Percentiles rank a stretch among this genome's conserved stretches.
phyloP scores from a whole-genome alignment of 495 filamentous ascomycete genomes.

The Tuber aestivum region DNA sequence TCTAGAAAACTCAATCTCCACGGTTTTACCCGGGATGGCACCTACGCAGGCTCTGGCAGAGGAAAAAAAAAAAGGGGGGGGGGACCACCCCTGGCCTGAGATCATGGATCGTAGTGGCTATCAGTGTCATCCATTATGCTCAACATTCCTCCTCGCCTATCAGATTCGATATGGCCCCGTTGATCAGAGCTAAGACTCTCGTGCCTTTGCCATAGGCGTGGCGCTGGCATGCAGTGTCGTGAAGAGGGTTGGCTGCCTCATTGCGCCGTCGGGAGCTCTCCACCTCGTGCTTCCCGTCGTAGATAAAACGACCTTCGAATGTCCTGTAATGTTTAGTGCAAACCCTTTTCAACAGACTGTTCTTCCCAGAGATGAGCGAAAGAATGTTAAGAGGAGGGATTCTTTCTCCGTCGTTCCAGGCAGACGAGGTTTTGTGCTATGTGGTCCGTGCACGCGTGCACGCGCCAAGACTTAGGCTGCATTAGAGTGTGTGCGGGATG shows the following conservation, averaged over 20 bases:
- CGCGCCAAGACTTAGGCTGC: slow-evolving; percentile 27
- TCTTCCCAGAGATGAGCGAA: background rate
- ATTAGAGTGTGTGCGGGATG: slow-evolving; percentile 38
- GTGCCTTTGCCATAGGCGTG: background rate
- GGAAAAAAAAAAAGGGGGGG: background rate
- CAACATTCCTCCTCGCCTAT: background rate
- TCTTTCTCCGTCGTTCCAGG: slow-evolving; percentile 23
- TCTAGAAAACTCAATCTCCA: slow-evolving; percentile 29
- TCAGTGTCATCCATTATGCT: background rate
- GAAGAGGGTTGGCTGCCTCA: background rate
- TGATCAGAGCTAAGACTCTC: background rate
- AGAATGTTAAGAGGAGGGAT: background rate
- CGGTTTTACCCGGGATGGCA: slow-evolving; percentile 26
- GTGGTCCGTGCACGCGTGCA: slow-evolving; percentile 33
- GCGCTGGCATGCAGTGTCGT: background rate
- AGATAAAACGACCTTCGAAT: background rate
- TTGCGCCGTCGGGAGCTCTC: background rate
- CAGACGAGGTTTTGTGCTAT: slow-evolving; percentile 29
- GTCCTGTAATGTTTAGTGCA: background rate
- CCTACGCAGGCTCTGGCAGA: slow-evolving; percentile 24
- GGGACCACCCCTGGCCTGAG: slow-evolving; percentile 16
- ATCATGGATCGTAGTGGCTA: background rate
- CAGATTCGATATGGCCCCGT: background rate
- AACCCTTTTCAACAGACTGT: background rate
- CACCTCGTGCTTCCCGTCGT: background rate